A percentile compares a stretch with the other conserved stretches of the same genome.
Evolutionary conservation across 768 basidiomycete species (phyloP).

Genomic region (Kwoniella bestiolae): DNA sequence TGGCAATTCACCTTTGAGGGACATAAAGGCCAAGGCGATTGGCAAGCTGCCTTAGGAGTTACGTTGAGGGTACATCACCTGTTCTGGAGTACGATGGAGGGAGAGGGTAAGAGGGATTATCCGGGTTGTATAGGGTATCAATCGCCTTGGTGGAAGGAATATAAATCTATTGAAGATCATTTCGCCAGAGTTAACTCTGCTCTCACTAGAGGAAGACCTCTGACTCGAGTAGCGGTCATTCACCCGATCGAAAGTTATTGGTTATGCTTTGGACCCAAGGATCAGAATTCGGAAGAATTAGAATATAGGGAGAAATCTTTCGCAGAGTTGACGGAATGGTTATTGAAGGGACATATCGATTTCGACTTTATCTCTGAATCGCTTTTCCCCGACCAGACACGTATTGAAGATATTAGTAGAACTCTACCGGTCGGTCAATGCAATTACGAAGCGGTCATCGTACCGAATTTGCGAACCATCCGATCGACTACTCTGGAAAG

Average conservation of each 20-base stretch:
- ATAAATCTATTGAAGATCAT: slow-evolving; percentile 41
- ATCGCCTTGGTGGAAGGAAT: slow-evolving; percentile 46
- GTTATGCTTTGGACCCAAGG: slow-evolving; percentile 41
- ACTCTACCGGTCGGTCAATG: slow-evolving; percentile 36
- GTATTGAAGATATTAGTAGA: slow-evolving; percentile 20
- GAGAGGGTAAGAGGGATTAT: slow-evolving; percentile 48
- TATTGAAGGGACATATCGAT: slow-evolving; percentile 37
- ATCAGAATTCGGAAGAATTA: slow-evolving; percentile 32
- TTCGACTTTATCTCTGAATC: slow-evolving; percentile 50
- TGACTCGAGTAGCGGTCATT: slow-evolving; percentile 45
- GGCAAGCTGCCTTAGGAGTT: slow-evolving; percentile 48
- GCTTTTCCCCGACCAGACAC: slow-evolving; percentile 33
- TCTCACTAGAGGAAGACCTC: slow-evolving; percentile 36
- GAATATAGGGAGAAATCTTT: slow-evolving; percentile 35
- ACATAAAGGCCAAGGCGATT: slow-evolving; percentile 48
- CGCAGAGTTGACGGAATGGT: slow-evolving; percentile 41
- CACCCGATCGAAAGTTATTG: slow-evolving; percentile 48
- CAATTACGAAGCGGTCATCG: slow-evolving; percentile 41
- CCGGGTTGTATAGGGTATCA: slow-evolving; percentile 46
- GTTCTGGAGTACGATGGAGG: slow-evolving; percentile 36
- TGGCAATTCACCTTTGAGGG: slow-evolving; percentile 44
- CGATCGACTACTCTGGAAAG: slow-evolving; percentile 35
- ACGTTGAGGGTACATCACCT: slow-evolving; percentile 42
- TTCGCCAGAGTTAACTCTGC: slow-evolving; percentile 40
- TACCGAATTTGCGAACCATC: slow-evolving; percentile 42